phyloP scores from a whole-genome alignment of 75 land plant genomes.

The Isoetes taiwanensis region DNA sequence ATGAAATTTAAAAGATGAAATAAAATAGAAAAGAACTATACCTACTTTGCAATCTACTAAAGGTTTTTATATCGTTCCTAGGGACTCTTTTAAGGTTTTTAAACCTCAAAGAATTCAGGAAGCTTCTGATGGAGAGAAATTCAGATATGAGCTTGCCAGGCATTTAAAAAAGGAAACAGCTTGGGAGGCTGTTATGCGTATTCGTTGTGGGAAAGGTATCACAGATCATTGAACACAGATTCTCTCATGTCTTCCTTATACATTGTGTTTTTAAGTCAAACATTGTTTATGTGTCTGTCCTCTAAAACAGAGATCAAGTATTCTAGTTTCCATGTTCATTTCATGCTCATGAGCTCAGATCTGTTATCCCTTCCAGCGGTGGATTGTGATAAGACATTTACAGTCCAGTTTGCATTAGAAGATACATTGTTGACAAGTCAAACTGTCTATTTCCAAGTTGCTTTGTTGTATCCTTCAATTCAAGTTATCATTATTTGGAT shows the following conservation, averaged over 20 bases:
- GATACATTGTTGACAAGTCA: constrained; percentile 76
- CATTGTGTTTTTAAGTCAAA: neutral
- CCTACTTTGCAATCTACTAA: no score
- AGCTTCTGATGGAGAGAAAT: constrained; percentile 65
- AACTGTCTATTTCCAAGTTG: constrained; percentile 90
- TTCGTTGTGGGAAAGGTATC: constrained; percentile 97
- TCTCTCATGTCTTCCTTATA: neutral
- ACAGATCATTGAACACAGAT: neutral
- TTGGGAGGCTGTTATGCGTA: constrained; percentile 97
- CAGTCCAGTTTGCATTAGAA: constrained; percentile 78
- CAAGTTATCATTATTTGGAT: no score
- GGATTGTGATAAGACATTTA: constrained; percentile 96
- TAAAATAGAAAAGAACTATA: no score
- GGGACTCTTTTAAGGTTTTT: no score
- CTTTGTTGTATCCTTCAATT: constrained; percentile 82
- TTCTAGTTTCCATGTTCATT: constrained; percentile 86
- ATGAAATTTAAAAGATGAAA: no score
- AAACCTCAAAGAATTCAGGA: no score
- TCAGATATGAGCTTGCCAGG: constrained; percentile 67
- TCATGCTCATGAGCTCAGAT: constrained; percentile 90
- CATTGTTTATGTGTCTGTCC: neutral
- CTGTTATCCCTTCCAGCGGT: constrained; percentile 95
- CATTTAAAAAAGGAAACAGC: constrained; percentile 94
- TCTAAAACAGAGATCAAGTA: constrained; percentile 57
- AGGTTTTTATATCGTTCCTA: no score